Percentiles rank a stretch among this genome's conserved stretches.
phyloP scores from a whole-genome alignment of 345 rosid species.

The Gynandropsis gynandra region DNA sequence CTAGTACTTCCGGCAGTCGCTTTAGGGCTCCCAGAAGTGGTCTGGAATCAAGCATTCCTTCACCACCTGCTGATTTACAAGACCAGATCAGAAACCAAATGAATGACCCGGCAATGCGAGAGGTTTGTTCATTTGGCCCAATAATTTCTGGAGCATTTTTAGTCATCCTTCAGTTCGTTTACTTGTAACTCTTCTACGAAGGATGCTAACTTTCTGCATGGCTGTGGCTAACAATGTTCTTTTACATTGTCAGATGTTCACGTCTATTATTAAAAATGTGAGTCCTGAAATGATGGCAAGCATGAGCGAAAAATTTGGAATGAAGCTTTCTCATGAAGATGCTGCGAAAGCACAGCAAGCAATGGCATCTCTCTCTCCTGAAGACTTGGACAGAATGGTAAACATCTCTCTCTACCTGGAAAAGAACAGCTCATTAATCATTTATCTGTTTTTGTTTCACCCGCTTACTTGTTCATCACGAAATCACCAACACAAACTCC shows the following conservation, averaged over 20 bases:
- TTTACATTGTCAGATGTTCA: slow-evolving; percentile 59
- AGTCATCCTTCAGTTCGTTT: no score
- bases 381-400: slow-evolving; percentile 86
- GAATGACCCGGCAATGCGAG: slow-evolving; percentile 91
- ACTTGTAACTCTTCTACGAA: no score
- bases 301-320: slow-evolving; percentile 91
- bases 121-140: slow-evolving; percentile 35
- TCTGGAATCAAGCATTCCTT: slow-evolving; percentile 45
- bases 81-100: slow-evolving; percentile 90
- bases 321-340: slow-evolving; percentile 75
- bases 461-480: no score
- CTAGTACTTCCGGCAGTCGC: slow-evolving; percentile 42
- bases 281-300: slow-evolving; percentile 93
- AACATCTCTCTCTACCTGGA: neutral
- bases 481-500: neutral
- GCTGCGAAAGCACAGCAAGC: slow-evolving; percentile 88
- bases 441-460: slow-evolving; percentile 4
- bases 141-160: neutral
- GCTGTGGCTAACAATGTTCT: no score
- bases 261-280: slow-evolving; percentile 84
- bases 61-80: slow-evolving; percentile 58
- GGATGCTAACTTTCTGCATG: no score
- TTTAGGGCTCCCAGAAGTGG: slow-evolving; percentile 35
- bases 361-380: slow-evolving; percentile 83
- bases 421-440: slow-evolving; percentile 6